These are phyloP conservation scores for Verticillium isaacii DNA, from an alignment of 2,329 filamentous ascomycete species.

Conservation along the genomic window DNA sequence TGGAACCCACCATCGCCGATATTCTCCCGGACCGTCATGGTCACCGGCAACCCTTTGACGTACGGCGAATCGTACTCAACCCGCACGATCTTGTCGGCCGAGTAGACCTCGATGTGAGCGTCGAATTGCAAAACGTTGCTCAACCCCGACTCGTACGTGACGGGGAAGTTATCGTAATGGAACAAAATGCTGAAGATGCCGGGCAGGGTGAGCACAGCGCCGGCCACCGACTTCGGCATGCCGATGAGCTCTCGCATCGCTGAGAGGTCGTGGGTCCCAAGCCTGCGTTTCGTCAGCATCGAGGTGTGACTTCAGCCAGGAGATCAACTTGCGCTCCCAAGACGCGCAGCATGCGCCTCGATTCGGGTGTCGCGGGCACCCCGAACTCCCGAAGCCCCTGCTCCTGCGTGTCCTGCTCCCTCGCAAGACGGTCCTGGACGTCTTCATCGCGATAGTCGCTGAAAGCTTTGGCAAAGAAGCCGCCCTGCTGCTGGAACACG, in stretches of 20 bases:
- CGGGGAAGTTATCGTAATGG: constrained; percentile 39
- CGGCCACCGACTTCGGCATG: constrained; percentile 27
- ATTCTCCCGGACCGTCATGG: constrained; percentile 39
- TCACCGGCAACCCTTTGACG: constrained; percentile 49
- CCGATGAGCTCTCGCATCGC: constrained; percentile 47
- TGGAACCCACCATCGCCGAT: constrained; percentile 28
- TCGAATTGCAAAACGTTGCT: constrained; percentile 48
- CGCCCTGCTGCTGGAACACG: constrained; percentile 40
- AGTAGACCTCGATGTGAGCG: constrained; percentile 48
- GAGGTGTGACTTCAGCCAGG: neutral
- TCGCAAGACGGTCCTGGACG: constrained; percentile 13
- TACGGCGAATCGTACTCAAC: constrained; percentile 54
- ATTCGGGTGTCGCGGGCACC: constrained; percentile 19
- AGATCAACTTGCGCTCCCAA: constrained; percentile 16
- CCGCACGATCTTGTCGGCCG: constrained; percentile 45
- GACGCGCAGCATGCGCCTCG: constrained; percentile 18
- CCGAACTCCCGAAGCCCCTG: constrained; percentile 27
- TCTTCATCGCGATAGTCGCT: constrained; percentile 29
- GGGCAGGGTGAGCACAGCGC: constrained; percentile 28
- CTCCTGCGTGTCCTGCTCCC: constrained; percentile 19
- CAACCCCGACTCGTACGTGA: constrained; percentile 54
- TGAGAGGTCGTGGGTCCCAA: constrained; percentile 47
- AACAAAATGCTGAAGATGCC: constrained; percentile 35
- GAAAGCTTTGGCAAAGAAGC: constrained; percentile 39
- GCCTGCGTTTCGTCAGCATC: constrained; percentile 5